Conservation (phyloP, 257 asterid species). For the Solanum lignicaule region DNA sequence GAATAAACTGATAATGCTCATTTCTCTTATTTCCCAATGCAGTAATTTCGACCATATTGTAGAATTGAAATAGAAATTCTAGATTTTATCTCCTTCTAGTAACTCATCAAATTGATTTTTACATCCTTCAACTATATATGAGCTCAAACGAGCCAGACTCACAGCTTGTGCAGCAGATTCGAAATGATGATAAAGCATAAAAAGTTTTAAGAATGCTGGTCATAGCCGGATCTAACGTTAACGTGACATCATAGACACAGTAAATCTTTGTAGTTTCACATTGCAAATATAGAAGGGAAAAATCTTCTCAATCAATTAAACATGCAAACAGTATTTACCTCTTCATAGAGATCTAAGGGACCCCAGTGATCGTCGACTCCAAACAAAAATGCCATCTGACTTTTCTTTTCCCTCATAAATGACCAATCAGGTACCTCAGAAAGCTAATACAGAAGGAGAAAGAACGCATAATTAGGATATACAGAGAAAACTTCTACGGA, state of each 20-base stretch:
- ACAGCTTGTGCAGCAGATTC: background rate
- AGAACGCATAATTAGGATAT: background rate
- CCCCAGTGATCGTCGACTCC: slow-evolving; percentile 95
- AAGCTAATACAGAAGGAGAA: slow-evolving; percentile 30
- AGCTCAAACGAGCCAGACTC: background rate
- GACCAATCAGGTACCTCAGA: slow-evolving; percentile 59
- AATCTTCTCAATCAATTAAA: background rate
- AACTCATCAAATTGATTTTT: background rate
- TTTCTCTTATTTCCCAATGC: background rate
- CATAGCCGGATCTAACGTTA: background rate
- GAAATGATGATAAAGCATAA: background rate
- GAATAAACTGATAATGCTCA: background rate
- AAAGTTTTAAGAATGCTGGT: background rate
- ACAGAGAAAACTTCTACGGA: background rate
- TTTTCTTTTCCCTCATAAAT: slow-evolving; percentile 47
- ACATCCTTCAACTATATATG: background rate
- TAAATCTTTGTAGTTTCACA: background rate
- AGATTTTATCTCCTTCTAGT: background rate
- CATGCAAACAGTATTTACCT: slow-evolving; percentile 35
- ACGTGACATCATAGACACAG: background rate
- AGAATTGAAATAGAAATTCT: background rate
- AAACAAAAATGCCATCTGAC: slow-evolving; percentile 57
- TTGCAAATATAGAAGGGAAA: background rate
- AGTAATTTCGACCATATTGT: background rate
- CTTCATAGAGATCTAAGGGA: slow-evolving; percentile 63